These are phyloP conservation scores for Boletus tomentosulus DNA, from an alignment of 768 basidiomycete genomes.

Conservation along the genomic window DNA sequence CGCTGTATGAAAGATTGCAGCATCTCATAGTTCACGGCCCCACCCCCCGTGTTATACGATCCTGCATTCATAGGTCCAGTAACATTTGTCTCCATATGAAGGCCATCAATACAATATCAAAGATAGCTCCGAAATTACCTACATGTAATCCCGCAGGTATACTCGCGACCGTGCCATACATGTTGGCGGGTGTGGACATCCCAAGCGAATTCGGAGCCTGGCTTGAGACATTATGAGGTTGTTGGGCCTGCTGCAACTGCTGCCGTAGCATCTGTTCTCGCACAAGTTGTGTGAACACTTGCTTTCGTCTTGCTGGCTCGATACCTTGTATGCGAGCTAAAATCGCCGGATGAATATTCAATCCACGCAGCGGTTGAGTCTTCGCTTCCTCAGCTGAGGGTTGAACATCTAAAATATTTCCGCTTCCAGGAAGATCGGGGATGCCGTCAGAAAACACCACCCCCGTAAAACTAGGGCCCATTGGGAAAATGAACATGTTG, in stretches of 20 bases:
- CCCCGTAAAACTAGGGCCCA: conserved; percentile 35
- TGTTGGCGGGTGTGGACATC: conserved; percentile 5
- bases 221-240: conserved; percentile 9
- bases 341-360: conserved; percentile 9
- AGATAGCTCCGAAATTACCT: not conserved
- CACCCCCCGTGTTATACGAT: conserved; percentile 21
- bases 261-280: conserved; percentile 26
- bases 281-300: conserved; percentile 14
- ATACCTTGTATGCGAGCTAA: conserved; percentile 20
- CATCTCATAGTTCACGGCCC: conserved; percentile 38
- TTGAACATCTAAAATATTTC: conserved; percentile 12
- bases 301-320: conserved; percentile 21
- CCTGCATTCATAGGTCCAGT: conserved; percentile 10
- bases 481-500: conserved; percentile 47
- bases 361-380: not conserved
- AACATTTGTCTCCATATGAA: conserved; percentile 10
- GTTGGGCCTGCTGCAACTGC: conserved; percentile 21
- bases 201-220: conserved; percentile 16
- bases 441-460: conserved; percentile 53
- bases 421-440: conserved; percentile 35
- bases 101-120: not conserved
- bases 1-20: conserved; percentile 46
- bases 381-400: conserved; percentile 6
- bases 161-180: conserved; percentile 7
- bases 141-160: conserved; percentile 18